These are phyloP conservation scores for Gamarada debralockiae DNA, from an alignment of 495 filamentous ascomycete species.

Conservation along the genomic window DNA sequence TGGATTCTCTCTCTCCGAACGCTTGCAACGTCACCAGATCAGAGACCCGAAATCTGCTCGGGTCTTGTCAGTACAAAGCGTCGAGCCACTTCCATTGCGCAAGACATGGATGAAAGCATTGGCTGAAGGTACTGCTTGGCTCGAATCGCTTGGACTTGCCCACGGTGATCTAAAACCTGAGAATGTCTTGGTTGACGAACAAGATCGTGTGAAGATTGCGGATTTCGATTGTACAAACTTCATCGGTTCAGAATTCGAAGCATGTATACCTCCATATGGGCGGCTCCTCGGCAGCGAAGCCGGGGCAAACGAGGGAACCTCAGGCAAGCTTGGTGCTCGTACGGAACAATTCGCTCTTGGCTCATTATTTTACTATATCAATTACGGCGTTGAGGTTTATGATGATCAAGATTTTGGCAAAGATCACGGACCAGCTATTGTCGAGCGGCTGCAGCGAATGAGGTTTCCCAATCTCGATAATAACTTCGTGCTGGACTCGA, in stretches of 20 bases:
- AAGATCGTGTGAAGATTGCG: constrained; percentile 27
- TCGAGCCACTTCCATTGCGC: constrained; percentile 31
- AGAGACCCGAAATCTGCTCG: constrained; percentile 22
- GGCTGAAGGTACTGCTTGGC: constrained; percentile 34
- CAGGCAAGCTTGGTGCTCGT: constrained; percentile 30
- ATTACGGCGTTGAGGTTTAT: constrained; percentile 37
- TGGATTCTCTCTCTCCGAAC: constrained; percentile 25
- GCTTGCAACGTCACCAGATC: constrained; percentile 28
- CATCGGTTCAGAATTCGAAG: constrained; percentile 29
- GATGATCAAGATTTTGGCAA: constrained; percentile 32
- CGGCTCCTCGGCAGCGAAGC: constrained; percentile 27
- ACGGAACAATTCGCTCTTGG: constrained; percentile 38
- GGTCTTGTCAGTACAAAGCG: constrained; percentile 29
- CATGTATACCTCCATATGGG: constrained; percentile 27
- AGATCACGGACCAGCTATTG: constrained; percentile 33
- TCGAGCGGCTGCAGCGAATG: constrained; percentile 34
- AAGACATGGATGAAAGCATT: constrained; percentile 39
- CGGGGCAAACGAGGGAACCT: constrained; percentile 30
- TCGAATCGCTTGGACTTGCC: constrained; percentile 36
- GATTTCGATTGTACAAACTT: constrained; percentile 31
- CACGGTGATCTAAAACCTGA: constrained; percentile 34
- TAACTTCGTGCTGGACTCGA: constrained; percentile 31
- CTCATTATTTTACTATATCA: constrained; percentile 35
- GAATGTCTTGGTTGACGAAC: constrained; percentile 31
- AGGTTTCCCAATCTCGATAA: constrained; percentile 32